Evolutionary conservation across 2,329 filamentous ascomycete species (phyloP), one percentile per base, ranked within the genome.

Genomic region (Alternaria sp.): DNA sequence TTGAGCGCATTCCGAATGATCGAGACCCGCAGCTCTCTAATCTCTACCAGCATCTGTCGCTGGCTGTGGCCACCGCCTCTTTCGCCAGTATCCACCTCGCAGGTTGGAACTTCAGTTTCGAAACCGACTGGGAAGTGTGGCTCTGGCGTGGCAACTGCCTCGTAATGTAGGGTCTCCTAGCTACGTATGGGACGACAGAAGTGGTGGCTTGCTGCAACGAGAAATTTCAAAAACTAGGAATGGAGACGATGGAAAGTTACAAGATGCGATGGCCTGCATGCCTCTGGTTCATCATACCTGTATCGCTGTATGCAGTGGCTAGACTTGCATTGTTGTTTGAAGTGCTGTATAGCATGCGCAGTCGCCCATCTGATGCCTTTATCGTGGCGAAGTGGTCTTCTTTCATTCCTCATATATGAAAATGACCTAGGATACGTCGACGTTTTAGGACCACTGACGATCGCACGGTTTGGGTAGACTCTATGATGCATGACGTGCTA

Each of bases 31-130:
- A 23, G 14, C 21, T 21, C 24, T 23, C 29, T 4, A 23, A 24
- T 26, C 2, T 5, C 10, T 4, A 36, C 13, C 8, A 13, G 31
- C 11, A 14, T 21, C 9, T 24, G 23, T 24, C n/a, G 8, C 36
- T 41, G 11, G 14, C 49, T 10, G 26, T 29, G 26, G 37, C 17
- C 14, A 28, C 9, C 7, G 45, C 46, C 9, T 31, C 39, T n/a
- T 42, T 33, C 8, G 31, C 13, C 24, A 37, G 33, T 17, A 37
- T 56, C 17, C 54, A 57, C 24, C 33, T 45, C 8, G 23, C 36
- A 23, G 57, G 41, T 5, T 53, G 53, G 52, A 56, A 60, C 24
- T 60, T 56, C 23, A 14, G 36, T 29, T 56, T 60, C 42, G 52
- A 52, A 7, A 48, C 52, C 11, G 2, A 26, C 1, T 28, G 41